A percentile compares a stretch with the other conserved stretches of the same genome.
These are phyloP conservation scores for Endoconidiophora laricicola DNA, from an alignment of 2,329 filamentous ascomycete genomes.

Conservation along the genomic window DNA sequence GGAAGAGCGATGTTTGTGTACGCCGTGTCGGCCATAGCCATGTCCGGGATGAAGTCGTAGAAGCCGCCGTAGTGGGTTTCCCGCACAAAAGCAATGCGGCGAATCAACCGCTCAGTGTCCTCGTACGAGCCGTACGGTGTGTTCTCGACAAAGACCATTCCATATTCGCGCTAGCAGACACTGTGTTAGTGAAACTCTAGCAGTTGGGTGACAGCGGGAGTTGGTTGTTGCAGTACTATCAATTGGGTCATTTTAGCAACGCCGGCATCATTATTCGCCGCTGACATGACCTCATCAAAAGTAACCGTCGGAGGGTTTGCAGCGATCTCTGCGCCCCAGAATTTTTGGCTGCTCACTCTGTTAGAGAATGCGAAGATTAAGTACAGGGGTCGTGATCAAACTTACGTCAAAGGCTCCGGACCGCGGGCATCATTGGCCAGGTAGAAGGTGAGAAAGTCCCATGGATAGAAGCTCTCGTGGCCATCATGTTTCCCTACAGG, in stretches of 20 bases:
- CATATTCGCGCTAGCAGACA: constrained; percentile 39
- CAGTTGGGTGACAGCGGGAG: not conserved
- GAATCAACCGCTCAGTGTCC: constrained; percentile 57
- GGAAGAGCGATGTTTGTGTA: constrained; percentile 75
- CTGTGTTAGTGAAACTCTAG: not conserved
- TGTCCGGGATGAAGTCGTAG: constrained; percentile 74
- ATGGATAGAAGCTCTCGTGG: constrained; percentile 52
- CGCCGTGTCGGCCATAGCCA: constrained; percentile 75
- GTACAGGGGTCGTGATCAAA: not conserved
- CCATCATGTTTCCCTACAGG: constrained; percentile 46
- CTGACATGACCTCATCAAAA: constrained; percentile 43
- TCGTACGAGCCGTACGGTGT: constrained; percentile 49
- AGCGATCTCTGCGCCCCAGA: constrained; percentile 22
- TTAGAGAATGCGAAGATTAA: not conserved
- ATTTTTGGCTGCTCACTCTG: constrained; percentile 9
- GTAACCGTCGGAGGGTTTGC: constrained; percentile 38
- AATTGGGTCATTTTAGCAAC: constrained; percentile 45
- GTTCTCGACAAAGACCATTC: constrained; percentile 61
- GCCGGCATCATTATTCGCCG: constrained; percentile 29
- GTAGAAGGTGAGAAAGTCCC: constrained; percentile 41
- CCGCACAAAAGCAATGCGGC: constrained; percentile 72
- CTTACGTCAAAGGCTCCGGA: constrained; percentile 22
- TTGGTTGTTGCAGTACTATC: constrained; percentile 37
- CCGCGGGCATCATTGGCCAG: constrained; percentile 20
- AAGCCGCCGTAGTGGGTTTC: constrained; percentile 75